Percentiles rank a stretch among this genome's conserved stretches.
phyloP scores from a whole-genome alignment of 2,329 filamentous ascomycete genomes.

The Chaetomium globosum region DNA sequence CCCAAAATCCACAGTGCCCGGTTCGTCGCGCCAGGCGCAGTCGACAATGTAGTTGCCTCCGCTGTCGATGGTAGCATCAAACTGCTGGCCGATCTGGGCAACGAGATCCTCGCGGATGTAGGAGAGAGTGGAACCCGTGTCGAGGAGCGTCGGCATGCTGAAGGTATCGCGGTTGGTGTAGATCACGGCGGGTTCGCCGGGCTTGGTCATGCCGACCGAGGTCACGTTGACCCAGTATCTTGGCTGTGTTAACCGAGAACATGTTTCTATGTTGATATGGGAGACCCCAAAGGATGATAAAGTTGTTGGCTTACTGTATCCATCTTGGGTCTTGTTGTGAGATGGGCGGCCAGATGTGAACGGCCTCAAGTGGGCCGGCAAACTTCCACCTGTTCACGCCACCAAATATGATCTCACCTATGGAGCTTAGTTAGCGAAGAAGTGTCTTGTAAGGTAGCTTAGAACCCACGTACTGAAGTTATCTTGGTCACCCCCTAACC shows the following conservation, averaged over 20 bases:
- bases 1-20: conserved; percentile 50
- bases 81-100: conserved; percentile 43
- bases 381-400: conserved; percentile 52
- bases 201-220: conserved; percentile 42
- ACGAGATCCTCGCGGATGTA: conserved; percentile 62
- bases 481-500: conserved; percentile 42
- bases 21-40: conserved; percentile 45
- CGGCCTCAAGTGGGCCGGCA: conserved; percentile 35
- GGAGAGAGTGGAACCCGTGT: conserved; percentile 65
- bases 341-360: conserved; percentile 43
- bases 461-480: conserved; percentile 39
- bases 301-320: conserved; percentile 39
- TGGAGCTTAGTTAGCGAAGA: background rate
- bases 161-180: conserved; percentile 40
- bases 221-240: conserved; percentile 47
- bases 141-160: conserved; percentile 55
- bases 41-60: conserved; percentile 39
- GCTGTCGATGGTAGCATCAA: conserved; percentile 40
- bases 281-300: background rate
- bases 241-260: background rate
- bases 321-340: conserved; percentile 41
- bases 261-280: background rate
- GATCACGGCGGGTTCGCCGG: conserved; percentile 34
- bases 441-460: background rate
- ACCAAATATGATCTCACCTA: conserved; percentile 49